phyloP scores from a whole-genome alignment of 371 early-diverging fungal genomes.

The Parasitella parasitica region DNA sequence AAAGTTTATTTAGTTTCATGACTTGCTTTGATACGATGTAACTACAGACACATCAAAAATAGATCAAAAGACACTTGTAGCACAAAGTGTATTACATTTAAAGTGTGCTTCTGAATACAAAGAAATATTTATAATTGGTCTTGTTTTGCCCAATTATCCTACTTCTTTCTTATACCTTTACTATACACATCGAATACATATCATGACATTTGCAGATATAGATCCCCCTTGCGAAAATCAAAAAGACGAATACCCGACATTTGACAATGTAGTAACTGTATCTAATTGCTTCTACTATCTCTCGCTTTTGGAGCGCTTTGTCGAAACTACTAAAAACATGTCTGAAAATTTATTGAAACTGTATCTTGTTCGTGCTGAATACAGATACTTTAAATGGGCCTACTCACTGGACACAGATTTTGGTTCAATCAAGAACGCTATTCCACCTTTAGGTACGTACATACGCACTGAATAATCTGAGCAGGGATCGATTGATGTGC shows the following conservation, averaged over 20 bases:
- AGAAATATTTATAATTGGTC: too few species aligned
- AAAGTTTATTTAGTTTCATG: too few species aligned
- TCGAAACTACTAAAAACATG: background rate
- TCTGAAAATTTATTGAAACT: background rate
- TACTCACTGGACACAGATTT: background rate
- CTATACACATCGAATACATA: too few species aligned
- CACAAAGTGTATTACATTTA: too few species aligned
- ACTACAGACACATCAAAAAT: too few species aligned
- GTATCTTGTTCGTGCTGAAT: constrained; percentile 6
- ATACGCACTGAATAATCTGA: background rate
- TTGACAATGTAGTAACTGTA: background rate
- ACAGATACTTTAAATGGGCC: constrained; percentile 5
- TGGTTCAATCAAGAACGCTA: background rate
- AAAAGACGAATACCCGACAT: background rate
- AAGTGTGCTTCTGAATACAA: too few species aligned
- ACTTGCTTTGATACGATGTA: too few species aligned
- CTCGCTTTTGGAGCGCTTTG: constrained; percentile 9
- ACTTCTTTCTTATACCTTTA: too few species aligned
- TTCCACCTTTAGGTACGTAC: background rate
- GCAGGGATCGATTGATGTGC: too few species aligned
- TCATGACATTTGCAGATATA: background rate
- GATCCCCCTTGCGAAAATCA: background rate
- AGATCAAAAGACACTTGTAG: too few species aligned
- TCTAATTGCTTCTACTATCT: constrained; percentile 7
- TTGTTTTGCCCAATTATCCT: too few species aligned